Evolutionary conservation across 139 green algal species (phyloP).

Genomic region (Chlorella sp.): DNA sequence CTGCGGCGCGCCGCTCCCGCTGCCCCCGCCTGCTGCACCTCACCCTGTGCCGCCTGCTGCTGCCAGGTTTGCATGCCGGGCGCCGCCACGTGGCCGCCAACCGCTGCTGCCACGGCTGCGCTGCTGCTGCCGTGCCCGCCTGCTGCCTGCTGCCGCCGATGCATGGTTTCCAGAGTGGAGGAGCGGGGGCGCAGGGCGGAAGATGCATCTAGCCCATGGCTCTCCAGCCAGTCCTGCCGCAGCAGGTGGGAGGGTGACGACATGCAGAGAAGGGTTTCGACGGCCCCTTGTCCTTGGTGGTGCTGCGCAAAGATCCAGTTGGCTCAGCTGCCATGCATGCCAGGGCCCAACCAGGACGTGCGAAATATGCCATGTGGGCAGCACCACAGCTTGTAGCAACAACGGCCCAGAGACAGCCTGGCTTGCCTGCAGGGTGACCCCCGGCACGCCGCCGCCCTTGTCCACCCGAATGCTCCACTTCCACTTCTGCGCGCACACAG

Average conservation of each 20-base stretch:
- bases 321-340: background rate
- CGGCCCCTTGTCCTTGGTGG: no score
- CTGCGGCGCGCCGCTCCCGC: background rate
- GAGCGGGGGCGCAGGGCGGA: background rate
- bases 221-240: conserved; percentile 73
- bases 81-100: background rate
- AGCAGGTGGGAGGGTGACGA: background rate
- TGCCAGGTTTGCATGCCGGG: no score
- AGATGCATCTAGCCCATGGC: conserved; percentile 69
- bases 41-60: background rate
- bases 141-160: background rate
- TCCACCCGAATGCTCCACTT: conserved; percentile 76
- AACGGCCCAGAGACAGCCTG: background rate
- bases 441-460: conserved; percentile 51
- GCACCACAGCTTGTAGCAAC: no score
- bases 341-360: no score
- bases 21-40: background rate
- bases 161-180: background rate
- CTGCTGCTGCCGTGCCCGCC: no score
- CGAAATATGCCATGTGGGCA: no score
- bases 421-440: conserved; percentile 62
- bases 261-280: background rate
- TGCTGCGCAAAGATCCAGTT: background rate
- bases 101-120: conserved; percentile 8
- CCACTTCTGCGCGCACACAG: conserved; percentile 81